A percentile compares a stretch with the other conserved stretches of the same genome.
Conservation (phyloP, 1,284 basidiomycete genomes). For the Salmacisia buchloeana region DNA sequence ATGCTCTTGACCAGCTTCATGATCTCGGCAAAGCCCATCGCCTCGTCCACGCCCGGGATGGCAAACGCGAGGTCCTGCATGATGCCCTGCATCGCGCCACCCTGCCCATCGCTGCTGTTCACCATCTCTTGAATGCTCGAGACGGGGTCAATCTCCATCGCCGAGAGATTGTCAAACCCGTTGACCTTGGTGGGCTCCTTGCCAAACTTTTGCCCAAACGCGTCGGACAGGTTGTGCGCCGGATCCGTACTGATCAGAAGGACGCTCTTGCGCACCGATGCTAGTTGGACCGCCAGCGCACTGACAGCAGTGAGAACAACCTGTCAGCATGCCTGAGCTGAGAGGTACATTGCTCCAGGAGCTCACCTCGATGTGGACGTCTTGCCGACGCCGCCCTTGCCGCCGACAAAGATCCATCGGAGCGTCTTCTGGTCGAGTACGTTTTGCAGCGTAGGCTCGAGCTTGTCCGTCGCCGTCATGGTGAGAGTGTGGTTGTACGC, state of each 20-base stretch:
- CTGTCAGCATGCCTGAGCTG: not conserved
- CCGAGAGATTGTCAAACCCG: slow-evolving; percentile 90
- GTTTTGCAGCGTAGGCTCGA: slow-evolving; percentile 42
- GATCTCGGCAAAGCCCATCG: slow-evolving; percentile 99
- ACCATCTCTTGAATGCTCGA: slow-evolving; percentile 98
- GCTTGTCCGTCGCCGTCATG: not conserved
- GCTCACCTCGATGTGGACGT: slow-evolving; percentile 39
- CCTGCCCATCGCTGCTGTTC: slow-evolving; percentile 75
- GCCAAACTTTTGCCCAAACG: slow-evolving; percentile 97
- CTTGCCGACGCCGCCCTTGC: slow-evolving; percentile 51
- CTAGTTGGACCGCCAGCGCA: slow-evolving; percentile 46
- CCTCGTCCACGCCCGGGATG: slow-evolving; percentile 97
- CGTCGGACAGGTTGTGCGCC: slow-evolving; percentile 96
- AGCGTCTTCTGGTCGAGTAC: slow-evolving; percentile 48
- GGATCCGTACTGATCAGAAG: slow-evolving; percentile 76
- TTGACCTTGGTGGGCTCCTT: slow-evolving; percentile 99
- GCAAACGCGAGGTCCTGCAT: slow-evolving; percentile 99
- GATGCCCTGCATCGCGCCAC: slow-evolving; percentile 88
- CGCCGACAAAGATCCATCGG: slow-evolving; percentile 50
- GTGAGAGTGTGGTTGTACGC: no score
- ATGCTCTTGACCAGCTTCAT: slow-evolving; percentile 99
- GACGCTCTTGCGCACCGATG: slow-evolving; percentile 43
- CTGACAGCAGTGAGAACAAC: slow-evolving; percentile 13
- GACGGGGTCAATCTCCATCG: slow-evolving; percentile 99
- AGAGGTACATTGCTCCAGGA: not conserved